phyloP scores from a whole-genome alignment of 768 basidiomycete genomes.

The Lentinula guzmanii region DNA sequence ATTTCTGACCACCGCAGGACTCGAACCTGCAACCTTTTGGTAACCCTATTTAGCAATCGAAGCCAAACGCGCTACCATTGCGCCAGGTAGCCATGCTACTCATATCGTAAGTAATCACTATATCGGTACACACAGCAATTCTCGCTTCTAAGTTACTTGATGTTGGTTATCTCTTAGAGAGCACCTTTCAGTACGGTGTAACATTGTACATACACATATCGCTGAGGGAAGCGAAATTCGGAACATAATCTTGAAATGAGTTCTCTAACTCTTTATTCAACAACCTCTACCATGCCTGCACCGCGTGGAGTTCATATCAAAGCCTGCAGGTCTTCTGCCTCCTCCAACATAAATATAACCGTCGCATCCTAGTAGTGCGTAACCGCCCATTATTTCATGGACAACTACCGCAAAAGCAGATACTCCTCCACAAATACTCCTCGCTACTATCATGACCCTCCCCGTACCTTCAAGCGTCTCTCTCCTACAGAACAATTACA shows the following conservation, averaged over 20 bases:
- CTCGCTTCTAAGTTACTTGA: no score
- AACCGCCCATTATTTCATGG: neutral
- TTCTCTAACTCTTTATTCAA: no score
- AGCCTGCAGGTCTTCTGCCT: neutral
- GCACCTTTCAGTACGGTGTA: no score
- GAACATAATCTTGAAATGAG: no score
- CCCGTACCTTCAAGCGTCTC: neutral
- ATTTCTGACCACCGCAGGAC: constrained; percentile 79
- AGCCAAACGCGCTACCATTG: constrained; percentile 97
- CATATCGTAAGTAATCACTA: no score
- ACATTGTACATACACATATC: no score
- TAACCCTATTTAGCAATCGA: constrained; percentile 53
- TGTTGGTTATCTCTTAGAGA: no score
- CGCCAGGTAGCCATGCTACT: constrained; percentile 60
- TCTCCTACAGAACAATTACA: neutral
- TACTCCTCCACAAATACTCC: neutral
- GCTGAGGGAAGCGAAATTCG: no score
- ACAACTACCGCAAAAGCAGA: neutral
- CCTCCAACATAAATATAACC: neutral
- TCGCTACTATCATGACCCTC: neutral
- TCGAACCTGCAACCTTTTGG: constrained; percentile 97
- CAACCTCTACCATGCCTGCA: neutral
- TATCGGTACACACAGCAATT: no score
- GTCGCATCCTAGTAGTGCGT: neutral
- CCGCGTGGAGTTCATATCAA: neutral